Evolutionary conservation across 164 flowering plant genomes (phyloP).

Genomic region (Pachysandra terminalis): DNA sequence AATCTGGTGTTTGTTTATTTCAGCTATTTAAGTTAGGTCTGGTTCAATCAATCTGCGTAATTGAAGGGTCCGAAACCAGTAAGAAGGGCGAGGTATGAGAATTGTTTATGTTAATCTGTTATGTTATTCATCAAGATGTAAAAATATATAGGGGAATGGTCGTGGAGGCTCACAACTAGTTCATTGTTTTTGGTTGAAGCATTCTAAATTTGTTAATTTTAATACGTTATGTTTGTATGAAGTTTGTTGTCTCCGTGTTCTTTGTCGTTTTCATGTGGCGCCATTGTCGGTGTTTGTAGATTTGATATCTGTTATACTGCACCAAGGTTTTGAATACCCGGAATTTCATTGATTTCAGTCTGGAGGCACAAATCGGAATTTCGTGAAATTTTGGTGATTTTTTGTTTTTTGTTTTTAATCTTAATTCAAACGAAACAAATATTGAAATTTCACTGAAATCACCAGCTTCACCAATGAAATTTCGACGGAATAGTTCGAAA

Average conservation of each 20-base stretch:
- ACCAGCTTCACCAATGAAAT: too few relatives aligned
- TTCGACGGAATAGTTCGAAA: too few relatives aligned
- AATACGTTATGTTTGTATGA: neutral
- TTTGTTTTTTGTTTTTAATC: too few relatives aligned
- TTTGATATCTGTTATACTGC: too few relatives aligned
- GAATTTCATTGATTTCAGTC: too few relatives aligned
- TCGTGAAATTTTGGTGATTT: too few relatives aligned
- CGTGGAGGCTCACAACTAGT: neutral
- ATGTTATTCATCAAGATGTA: neutral
- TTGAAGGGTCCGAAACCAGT: conserved; percentile 35
- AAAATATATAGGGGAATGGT: neutral
- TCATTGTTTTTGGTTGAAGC: neutral
- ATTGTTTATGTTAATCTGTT: neutral
- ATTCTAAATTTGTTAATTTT: neutral
- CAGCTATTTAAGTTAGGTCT: conserved; percentile 72
- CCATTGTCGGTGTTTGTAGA: neutral
- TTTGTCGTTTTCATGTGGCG: neutral
- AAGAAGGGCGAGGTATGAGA: conserved; percentile 35
- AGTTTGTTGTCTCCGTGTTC: neutral
- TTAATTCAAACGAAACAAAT: too few relatives aligned
- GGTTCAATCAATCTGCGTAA: conserved; percentile 50
- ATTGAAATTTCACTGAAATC: too few relatives aligned
- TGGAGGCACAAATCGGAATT: too few relatives aligned
- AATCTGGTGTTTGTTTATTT: conserved; percentile 1
- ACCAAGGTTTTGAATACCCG: too few relatives aligned